Evolutionary conservation across 1,139 yeast genomes (phyloP), one percentile per base, ranked within the genome.

Genomic region (Lodderomyces pseudojiufengensis): DNA sequence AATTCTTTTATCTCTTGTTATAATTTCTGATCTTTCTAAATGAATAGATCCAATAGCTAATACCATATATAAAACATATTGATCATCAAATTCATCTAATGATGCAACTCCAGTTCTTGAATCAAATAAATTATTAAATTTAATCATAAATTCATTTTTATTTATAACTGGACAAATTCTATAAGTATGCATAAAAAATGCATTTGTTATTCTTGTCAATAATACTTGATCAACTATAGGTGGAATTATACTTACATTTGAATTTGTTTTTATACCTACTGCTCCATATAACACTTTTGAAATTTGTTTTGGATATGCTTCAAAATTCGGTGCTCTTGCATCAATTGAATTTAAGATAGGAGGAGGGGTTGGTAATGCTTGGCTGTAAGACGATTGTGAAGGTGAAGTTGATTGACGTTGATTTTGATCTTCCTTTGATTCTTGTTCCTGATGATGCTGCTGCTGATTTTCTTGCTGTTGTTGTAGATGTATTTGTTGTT

Each of bases 31-130:
- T 23, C 73, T 53, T 36, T 69, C 66, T 27, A 72, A 49, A 3
- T 73, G 63, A 4, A 73, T 65, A 39, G 73, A 67, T 2, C 78
- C 78, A 26, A 71, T 65, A 10, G 74, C 72, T 55, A 71, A 59
- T 3, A 70, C 63, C 71, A 73, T 66, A 45, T 62, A 64, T n/a
- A 73, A 45, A 48, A 71, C 72, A 44, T 69, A 54, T 26, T 43
- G 49, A 27, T 69, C 30, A 51, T 54, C 31, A 55, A 36, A 62
- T 10, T 29, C 18, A 11, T 41, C 41, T 18, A 44, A 39, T n/a
- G 35, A 36, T 7, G 31, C 45, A 14, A 22, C 26, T 8, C 25
- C 35, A 24, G 32, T 28, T 9, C 30, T 33, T 4, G 23, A 25
- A 9, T 31, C 27, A 23, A 43, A 41, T 24, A 44, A 25, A 29